phyloP scores from a whole-genome alignment of 2,329 filamentous ascomycete genomes.

The Diaporthe sp. region DNA sequence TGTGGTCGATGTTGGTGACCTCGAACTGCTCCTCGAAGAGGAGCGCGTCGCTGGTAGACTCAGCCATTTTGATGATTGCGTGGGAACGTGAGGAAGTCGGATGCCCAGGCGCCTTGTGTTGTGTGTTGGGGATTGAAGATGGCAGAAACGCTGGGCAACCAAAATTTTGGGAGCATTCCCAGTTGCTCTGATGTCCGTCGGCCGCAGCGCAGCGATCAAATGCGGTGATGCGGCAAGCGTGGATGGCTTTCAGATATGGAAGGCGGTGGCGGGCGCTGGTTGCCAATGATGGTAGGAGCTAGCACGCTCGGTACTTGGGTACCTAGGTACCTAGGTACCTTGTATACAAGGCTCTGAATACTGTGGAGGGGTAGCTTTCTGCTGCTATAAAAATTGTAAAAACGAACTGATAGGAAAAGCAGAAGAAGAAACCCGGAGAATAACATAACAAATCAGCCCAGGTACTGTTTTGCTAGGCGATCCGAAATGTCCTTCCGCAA shows the following conservation, averaged over 20 bases:
- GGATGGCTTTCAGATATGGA: neutral
- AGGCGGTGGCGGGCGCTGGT: neutral
- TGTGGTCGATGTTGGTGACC: constrained; percentile 82
- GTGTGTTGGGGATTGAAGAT: neutral
- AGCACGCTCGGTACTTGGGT: neutral
- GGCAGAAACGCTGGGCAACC: neutral
- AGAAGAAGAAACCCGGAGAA: constrained; percentile 14
- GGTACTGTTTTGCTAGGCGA: neutral
- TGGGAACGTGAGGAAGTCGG: neutral
- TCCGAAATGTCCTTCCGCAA: constrained; percentile 70
- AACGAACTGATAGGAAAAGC: neutral
- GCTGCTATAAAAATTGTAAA: neutral
- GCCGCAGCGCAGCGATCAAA: constrained; percentile 1
- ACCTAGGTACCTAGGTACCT: constrained; percentile 23
- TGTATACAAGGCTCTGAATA: neutral
- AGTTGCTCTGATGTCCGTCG: neutral
- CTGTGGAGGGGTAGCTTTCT: constrained; percentile 41
- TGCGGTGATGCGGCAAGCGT: constrained; percentile 2
- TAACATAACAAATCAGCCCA: neutral
- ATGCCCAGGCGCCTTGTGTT: neutral
- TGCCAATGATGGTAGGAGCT: constrained; percentile 13
- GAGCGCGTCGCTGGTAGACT: constrained; percentile 83
- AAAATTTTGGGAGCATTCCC: constrained; percentile 20
- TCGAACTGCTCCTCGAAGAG: constrained; percentile 95
- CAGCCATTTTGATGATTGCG: constrained; percentile 54